Percentiles rank a stretch among this genome's conserved stretches.
Evolutionary conservation across 805 yeast genomes (phyloP).

Genomic region (Allodekkera sacchari): DNA sequence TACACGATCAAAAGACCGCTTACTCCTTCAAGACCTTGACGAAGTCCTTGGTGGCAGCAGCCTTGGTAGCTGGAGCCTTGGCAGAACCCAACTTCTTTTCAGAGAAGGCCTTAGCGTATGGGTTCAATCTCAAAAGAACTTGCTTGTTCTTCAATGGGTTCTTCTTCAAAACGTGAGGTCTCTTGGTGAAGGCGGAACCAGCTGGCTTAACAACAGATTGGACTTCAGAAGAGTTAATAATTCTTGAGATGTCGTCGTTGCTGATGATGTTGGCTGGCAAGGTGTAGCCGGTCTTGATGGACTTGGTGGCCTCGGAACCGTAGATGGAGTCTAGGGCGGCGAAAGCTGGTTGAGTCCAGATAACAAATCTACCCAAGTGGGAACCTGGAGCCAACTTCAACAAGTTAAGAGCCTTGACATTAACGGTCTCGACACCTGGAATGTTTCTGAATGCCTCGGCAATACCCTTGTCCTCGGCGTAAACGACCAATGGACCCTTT

Average conservation of each 20-base stretch:
- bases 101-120: constrained; percentile 96
- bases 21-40: constrained; percentile 47
- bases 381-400: constrained; percentile 99
- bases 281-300: constrained; percentile 91
- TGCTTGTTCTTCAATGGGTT: constrained; percentile 99
- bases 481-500: constrained; percentile 99
- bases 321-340: constrained; percentile 93
- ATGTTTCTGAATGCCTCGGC: constrained; percentile 99
- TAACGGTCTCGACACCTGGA: constrained; percentile 98
- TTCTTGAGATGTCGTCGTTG: constrained; percentile 92
- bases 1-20: neutral
- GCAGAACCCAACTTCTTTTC: constrained; percentile 83
- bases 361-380: constrained; percentile 98
- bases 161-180: constrained; percentile 94
- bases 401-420: constrained; percentile 86
- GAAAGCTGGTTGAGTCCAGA: constrained; percentile 99
- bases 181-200: constrained; percentile 89
- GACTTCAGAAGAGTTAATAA: constrained; percentile 98
- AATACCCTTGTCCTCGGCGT: constrained; percentile 95
- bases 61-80: constrained; percentile 57
- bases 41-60: constrained; percentile 65
- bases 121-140: constrained; percentile 96
- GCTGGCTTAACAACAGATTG: constrained; percentile 97
- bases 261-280: constrained; percentile 92
- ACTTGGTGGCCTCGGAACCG: constrained; percentile 94